A percentile compares a stretch with the other conserved stretches of the same genome.
These are phyloP conservation scores for Venturia oleaginea DNA, from an alignment of 2,329 filamentous ascomycete species.

Conservation along the genomic window DNA sequence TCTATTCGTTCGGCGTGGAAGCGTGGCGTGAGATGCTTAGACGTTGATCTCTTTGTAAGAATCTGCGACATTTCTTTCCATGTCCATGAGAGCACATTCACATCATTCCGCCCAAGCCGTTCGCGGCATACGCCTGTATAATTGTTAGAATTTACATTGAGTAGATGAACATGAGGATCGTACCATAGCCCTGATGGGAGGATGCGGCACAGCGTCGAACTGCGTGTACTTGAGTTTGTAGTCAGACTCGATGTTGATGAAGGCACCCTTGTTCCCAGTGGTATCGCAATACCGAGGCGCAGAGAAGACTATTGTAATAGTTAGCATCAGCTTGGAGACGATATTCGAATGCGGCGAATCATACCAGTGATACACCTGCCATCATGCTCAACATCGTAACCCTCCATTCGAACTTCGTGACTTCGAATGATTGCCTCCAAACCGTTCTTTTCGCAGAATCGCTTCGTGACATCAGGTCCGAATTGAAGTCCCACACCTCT, in stretches of 20 bases:
- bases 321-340: neutral
- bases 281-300: conserved; percentile 96
- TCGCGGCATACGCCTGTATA: conserved; percentile 60
- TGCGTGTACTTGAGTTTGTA: conserved; percentile 88
- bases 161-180: neutral
- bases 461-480: conserved; percentile 89
- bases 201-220: conserved; percentile 95
- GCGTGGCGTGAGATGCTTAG: neutral
- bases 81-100: conserved; percentile 26
- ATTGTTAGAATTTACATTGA: neutral
- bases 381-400: conserved; percentile 97
- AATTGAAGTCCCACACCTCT: conserved; percentile 94
- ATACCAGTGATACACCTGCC: conserved; percentile 87
- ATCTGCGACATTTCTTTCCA: neutral
- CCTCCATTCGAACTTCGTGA: conserved; percentile 97
- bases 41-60: neutral
- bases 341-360: conserved; percentile 18
- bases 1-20: neutral
- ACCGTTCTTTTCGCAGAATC: conserved; percentile 93
- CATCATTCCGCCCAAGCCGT: conserved; percentile 69
- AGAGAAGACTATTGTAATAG: conserved; percentile 63
- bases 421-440: conserved; percentile 92
- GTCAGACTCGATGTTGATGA: conserved; percentile 90
- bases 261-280: conserved; percentile 95
- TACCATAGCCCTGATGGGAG: conserved; percentile 83